These are phyloP conservation scores for Clavispora santaluciae DNA, from an alignment of 805 yeast species.

Conservation along the genomic window DNA sequence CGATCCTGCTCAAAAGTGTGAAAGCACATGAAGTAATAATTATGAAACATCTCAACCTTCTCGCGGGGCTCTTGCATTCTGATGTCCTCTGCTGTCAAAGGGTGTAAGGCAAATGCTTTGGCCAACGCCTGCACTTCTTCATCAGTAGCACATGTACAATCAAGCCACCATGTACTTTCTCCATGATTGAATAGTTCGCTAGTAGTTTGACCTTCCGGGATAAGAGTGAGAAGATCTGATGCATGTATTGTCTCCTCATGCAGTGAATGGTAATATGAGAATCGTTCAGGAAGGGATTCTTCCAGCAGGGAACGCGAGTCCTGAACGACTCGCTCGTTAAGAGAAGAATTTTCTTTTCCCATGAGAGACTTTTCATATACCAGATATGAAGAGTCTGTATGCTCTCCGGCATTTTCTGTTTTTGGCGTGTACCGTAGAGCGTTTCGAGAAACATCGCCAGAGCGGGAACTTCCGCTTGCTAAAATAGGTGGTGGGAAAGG, in stretches of 20 bases:
- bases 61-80: constrained; percentile 3
- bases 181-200: not conserved
- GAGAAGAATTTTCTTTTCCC: not conserved
- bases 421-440: not conserved
- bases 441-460: not conserved
- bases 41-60: constrained; percentile 3
- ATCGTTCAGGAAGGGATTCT: not conserved
- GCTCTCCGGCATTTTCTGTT: not conserved
- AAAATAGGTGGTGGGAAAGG: not conserved
- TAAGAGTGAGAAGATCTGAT: constrained; percentile 1
- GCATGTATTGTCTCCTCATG: constrained; percentile 1
- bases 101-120: constrained; percentile 2
- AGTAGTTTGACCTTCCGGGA: not conserved
- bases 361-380: not conserved
- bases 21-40: constrained; percentile 2
- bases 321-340: too few species aligned
- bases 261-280: not conserved
- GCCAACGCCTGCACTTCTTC: not conserved
- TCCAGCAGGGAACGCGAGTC: not conserved
- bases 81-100: constrained; percentile 4
- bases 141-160: constrained; percentile 1
- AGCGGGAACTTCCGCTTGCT: not conserved
- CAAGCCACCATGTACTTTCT: constrained; percentile 3
- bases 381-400: not conserved
- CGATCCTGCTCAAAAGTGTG: constrained; percentile 44